Base-by-base conservation (phyloP, 2,329 filamentous ascomycete species). In the Colletotrichum trifolii region DNA sequence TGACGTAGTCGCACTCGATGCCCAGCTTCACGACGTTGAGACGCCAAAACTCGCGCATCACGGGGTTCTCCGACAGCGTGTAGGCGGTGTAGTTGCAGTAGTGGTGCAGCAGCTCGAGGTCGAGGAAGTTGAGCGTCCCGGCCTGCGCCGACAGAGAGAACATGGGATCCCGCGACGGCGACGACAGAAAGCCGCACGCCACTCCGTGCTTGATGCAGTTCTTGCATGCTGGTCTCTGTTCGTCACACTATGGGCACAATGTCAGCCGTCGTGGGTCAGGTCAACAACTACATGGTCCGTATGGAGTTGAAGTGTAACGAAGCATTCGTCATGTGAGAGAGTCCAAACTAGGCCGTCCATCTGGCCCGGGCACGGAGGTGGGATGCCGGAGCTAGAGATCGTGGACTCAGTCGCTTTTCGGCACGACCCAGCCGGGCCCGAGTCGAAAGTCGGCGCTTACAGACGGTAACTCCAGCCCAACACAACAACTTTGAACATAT, bases 101-200 rank as follows among this genome's bases (percentile, higher is more conserved):
- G 72, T 87, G 83, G 69, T 87, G 83, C 7, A 87, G 74, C 2
- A 87, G 77, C 67, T 86, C 83, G 8, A 86, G 75, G 49, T 86
- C 82, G 10, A 78, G 69, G 2, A 82, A 67, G 33, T 80, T 79
- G 15, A 81, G 69, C 7, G 67, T 58, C 39, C 69, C 36, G 33
- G 61, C 53, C 12, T 66, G 65, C 43, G 53, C 57, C n/a, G 58
- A 54, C 9, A 13, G 61, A 35, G 67, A 66, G 3, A 68, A 33
- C 8, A 64, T 63, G 8, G 48, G 33, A 15, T 65, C 45, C 54
- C 55, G 48, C 11, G 60, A 52, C 6, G 42, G 59, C 8, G 54
- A 59, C 11, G 45, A 54, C 45, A 75, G 54, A 55, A 76, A 79
- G 54, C 78, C 77, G 66, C 79, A 81, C 50, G 73, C 67, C 9